Conservation (phyloP, 2,329 filamentous ascomycete genomes). For the Pseudogymnoascus sp. region DNA sequence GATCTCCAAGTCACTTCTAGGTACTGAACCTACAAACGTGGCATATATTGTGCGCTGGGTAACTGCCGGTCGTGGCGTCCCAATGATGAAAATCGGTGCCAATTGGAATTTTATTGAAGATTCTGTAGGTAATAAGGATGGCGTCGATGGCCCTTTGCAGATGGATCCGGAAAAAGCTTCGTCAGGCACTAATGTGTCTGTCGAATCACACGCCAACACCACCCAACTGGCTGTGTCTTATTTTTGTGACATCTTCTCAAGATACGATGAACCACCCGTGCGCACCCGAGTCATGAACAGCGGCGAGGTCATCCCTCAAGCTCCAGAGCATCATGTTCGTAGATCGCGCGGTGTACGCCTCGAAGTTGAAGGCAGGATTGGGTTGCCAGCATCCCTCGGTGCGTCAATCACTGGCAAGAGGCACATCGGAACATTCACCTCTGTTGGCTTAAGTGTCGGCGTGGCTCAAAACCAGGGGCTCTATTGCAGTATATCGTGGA, state of each 20-base stretch:
- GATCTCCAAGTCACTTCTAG: not conserved
- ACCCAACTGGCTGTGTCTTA: not conserved
- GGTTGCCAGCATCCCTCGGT: conserved; percentile 24
- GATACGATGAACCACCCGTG: conserved; percentile 8
- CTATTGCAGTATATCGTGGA: conserved; percentile 34
- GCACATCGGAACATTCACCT: conserved; percentile 32
- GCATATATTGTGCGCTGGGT: not conserved
- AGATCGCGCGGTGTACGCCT: conserved; percentile 18
- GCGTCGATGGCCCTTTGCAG: too few relatives aligned
- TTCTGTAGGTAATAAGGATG: not conserved
- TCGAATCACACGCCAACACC: not conserved
- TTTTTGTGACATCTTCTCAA: conserved; percentile 5
- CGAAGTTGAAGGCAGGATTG: conserved; percentile 27
- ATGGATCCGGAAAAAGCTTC: not conserved
- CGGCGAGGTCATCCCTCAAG: not conserved
- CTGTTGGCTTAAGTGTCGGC: conserved; percentile 33
- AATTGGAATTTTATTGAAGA: not conserved
- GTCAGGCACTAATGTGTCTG: not conserved
- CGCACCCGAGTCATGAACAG: conserved; percentile 10
- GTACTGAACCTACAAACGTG: not conserved
- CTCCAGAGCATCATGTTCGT: conserved; percentile 21
- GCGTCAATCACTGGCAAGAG: conserved; percentile 33
- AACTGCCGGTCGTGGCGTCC: not conserved
- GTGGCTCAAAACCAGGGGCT: conserved; percentile 30
- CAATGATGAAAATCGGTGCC: not conserved